Evolutionary conservation across 2,329 filamentous ascomycete species (phyloP).

Genomic region (Talaromyces piceae): DNA sequence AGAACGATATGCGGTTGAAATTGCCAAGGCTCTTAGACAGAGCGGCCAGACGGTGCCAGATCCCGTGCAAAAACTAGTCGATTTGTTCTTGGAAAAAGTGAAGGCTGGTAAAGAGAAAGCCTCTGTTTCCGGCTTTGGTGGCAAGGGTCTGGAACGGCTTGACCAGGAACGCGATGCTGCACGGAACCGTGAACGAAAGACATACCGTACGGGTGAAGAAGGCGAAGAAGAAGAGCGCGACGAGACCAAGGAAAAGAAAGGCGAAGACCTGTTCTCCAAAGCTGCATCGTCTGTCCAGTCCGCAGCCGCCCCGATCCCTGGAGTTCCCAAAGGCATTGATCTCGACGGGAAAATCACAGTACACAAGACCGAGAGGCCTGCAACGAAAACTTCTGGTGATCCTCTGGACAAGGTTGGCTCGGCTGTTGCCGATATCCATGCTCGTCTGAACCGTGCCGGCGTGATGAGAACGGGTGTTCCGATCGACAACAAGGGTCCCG

Average conservation of each 20-base stretch:
- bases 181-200: conserved; percentile 76
- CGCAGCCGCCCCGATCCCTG: conserved; percentile 43
- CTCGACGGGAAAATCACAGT: conserved; percentile 66
- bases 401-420: conserved; percentile 79
- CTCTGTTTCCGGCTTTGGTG: conserved; percentile 76
- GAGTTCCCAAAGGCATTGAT: conserved; percentile 51
- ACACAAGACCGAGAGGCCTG: conserved; percentile 58
- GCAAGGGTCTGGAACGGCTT: conserved; percentile 84
- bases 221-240: conserved; percentile 62
- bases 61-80: conserved; percentile 52
- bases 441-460: conserved; percentile 79
- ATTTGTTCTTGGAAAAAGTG: conserved; percentile 77
- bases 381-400: conserved; percentile 46
- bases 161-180: conserved; percentile 87
- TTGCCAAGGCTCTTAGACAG: conserved; percentile 85
- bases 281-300: conserved; percentile 59
- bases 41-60: conserved; percentile 79
- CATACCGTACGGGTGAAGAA: conserved; percentile 84
- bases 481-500: conserved; percentile 96
- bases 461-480: conserved; percentile 86
- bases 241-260: conserved; percentile 64
- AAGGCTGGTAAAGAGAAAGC: conserved; percentile 88
- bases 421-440: conserved; percentile 87
- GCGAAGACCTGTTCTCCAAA: conserved; percentile 47
- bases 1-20: conserved; percentile 80